Base-by-base conservation (phyloP, 768 basidiomycete genomes). In the Pleurotus citrinopileatus region DNA sequence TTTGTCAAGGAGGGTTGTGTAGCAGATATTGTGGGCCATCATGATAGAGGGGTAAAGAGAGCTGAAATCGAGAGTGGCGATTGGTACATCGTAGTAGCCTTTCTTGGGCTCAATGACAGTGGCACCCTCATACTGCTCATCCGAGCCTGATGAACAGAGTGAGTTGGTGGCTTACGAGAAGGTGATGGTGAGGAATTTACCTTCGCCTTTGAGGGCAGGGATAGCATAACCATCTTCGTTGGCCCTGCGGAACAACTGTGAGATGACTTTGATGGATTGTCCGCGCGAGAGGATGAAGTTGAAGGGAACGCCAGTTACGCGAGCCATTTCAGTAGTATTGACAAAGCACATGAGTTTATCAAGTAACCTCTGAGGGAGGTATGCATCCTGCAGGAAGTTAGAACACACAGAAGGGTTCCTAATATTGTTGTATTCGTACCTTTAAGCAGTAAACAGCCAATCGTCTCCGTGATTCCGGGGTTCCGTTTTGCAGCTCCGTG, bases 21-120 rank as follows among this genome's bases (percentile, higher is more conserved):
- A 99, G 68, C 97, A 99, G 0, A 99, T 74, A 65, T 99, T 99
- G 70, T 99, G 97, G 2, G 96, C 97, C 95, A 98, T 98, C 97
- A 99, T 99, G 72, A 99, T 98, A 0, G 97, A 98, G 3, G 97
- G 97, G 70, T 99, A 99, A 57, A 99, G 79, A 1, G 95, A 98
- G 55, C 93, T 94, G 73, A 99, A 99, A 80, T 99, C 97, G 43
- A 99, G 82, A 0, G 97, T 98, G 10, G 97, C 95, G 63, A 99
- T 98, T 1, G 97, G 97, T 0, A 86, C 82, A 65, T 97, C 93
- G 66, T 98, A 99, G 70, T 94, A 99, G 0, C 96, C 97, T 64
- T 87, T 94, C 67, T 81, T 86, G 3, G 97, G 97, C 65, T 99
- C 97, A 60, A 99, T 98, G 62, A 99, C 97, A 9, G 94, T 99